Percentiles rank a stretch among this genome's conserved stretches.
Evolutionary conservation across 768 basidiomycete species (phyloP).

Genomic region (Lactifluus subvellereus): DNA sequence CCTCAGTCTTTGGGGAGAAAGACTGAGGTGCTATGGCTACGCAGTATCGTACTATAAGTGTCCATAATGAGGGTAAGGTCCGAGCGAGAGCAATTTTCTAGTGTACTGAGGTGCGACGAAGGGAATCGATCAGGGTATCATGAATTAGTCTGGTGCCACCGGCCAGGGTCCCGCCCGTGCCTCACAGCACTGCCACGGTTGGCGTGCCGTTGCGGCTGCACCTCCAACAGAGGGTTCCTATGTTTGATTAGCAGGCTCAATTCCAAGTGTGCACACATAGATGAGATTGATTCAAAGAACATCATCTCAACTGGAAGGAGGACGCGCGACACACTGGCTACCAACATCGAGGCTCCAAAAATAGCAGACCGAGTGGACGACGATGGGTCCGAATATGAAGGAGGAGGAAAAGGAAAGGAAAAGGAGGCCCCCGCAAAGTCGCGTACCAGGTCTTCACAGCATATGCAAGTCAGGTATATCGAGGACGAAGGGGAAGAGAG

Average conservation of each 20-base stretch:
- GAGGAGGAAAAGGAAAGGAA: conserved; percentile 39
- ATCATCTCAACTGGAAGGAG: conserved; percentile 26
- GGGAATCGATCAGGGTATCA: too few species aligned
- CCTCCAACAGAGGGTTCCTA: too few species aligned
- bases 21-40: too few species aligned
- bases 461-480: conserved; percentile 37
- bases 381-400: conserved; percentile 49
- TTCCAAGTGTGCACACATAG: conserved; percentile 14
- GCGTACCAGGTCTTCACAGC: conserved; percentile 6
- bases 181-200: too few species aligned
- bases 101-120: too few species aligned
- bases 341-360: conserved; percentile 30
- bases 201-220: too few species aligned
- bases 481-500: conserved; percentile 40
- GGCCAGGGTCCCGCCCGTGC: too few species aligned
- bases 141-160: too few species aligned
- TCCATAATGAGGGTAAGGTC: too few species aligned
- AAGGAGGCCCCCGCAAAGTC: not conserved
- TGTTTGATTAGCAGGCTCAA: not conserved
- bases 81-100: too few species aligned
- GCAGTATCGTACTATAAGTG: too few species aligned
- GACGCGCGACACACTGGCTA: conserved; percentile 28
- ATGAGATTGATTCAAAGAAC: conserved; percentile 27
- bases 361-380: conserved; percentile 29
- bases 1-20: too few species aligned